Conservation (phyloP, 139 green algal genomes). For the Coelastrella sp. region DNA sequence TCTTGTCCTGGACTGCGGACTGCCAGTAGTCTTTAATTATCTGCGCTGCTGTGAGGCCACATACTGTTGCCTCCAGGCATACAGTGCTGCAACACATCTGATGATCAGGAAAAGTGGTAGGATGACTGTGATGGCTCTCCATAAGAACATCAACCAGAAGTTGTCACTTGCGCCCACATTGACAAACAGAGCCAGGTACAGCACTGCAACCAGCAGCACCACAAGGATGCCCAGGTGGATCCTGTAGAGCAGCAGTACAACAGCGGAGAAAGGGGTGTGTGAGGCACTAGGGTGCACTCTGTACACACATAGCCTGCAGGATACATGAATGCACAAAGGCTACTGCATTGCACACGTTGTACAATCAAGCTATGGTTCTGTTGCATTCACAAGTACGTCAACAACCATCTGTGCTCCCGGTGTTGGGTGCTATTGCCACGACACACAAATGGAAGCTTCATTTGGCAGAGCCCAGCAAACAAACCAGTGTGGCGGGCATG, state of each 20-base stretch:
- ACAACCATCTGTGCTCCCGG: no score
- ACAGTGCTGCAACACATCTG: constrained; percentile 23
- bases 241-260: constrained; percentile 26
- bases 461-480: no score
- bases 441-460: no score
- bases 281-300: neutral
- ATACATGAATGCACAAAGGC: no score
- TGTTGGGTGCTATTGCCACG: no score
- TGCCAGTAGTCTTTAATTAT: neutral
- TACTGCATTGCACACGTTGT: no score
- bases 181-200: constrained; percentile 35
- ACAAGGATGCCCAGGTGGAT: constrained; percentile 31
- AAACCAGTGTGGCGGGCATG: no score
- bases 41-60: neutral
- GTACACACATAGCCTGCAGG: neutral
- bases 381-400: no score
- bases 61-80: constrained; percentile 10
- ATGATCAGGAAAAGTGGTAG: constrained; percentile 39
- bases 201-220: constrained; percentile 39
- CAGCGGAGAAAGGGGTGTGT: neutral
- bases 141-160: constrained; percentile 38
- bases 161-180: constrained; percentile 16
- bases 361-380: no score
- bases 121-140: constrained; percentile 40
- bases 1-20: neutral